phyloP scores from a whole-genome alignment of 805 yeast species.

The Tetrapisispora iriomotensis region DNA sequence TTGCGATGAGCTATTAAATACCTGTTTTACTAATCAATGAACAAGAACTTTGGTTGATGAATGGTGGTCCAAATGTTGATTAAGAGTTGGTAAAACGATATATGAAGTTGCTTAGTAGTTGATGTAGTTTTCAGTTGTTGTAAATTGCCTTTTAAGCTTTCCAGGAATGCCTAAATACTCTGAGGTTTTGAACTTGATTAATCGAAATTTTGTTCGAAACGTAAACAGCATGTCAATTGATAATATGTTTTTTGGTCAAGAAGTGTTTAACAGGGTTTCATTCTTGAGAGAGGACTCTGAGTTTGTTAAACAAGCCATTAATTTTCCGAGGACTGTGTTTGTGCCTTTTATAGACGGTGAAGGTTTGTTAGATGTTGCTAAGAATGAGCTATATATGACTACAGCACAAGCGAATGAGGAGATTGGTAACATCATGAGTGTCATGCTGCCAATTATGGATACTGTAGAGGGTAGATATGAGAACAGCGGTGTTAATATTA shows the following conservation, averaged over 20 bases:
- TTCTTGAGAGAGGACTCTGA: conserved; percentile 43
- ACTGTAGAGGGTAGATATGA: conserved; percentile 9
- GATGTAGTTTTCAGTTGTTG: too few species aligned
- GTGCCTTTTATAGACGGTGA: conserved; percentile 28
- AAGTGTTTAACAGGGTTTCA: conserved; percentile 45
- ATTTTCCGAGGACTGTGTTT: conserved; percentile 34
- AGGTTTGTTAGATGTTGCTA: conserved; percentile 15
- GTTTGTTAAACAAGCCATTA: conserved; percentile 36
- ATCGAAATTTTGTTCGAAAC: not conserved
- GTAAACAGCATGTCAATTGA: conserved; percentile 1
- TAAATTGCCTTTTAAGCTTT: too few species aligned
- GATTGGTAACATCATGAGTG: not conserved
- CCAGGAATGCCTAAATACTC: not conserved
- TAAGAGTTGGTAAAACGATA: too few species aligned
- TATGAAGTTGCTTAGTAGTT: too few species aligned
- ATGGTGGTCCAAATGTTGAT: too few species aligned
- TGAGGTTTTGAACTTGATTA: not conserved
- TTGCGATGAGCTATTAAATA: too few species aligned
- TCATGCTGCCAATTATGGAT: conserved; percentile 3
- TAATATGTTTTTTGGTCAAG: conserved; percentile 34
- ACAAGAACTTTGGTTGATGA: too few species aligned
- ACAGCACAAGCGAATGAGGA: conserved; percentile 3
- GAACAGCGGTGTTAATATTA: conserved; percentile 14
- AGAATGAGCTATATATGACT: conserved; percentile 6
- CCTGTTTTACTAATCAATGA: too few species aligned